Evolutionary conservation across 2,329 filamentous ascomycete species (phyloP).

Genomic region (Fusarium longipes): DNA sequence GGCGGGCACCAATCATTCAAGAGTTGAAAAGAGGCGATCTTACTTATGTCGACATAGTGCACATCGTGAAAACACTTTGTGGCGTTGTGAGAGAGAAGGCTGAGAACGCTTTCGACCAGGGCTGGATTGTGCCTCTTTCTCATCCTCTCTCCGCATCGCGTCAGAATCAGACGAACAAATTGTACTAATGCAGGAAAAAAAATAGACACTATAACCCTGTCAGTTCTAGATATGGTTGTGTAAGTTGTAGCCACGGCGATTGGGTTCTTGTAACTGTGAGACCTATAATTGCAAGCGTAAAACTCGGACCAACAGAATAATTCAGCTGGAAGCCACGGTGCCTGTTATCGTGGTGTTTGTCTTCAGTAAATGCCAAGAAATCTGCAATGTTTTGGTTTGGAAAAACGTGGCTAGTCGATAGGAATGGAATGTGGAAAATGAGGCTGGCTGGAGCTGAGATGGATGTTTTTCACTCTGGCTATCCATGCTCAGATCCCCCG

Average conservation of each 20-base stretch:
- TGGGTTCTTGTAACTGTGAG: constrained; percentile 14
- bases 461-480: neutral
- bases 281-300: neutral
- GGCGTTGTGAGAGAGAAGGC: constrained; percentile 13
- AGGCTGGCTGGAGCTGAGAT: constrained; percentile 12
- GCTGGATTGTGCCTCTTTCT: constrained; percentile 1
- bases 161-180: neutral
- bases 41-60: constrained; percentile 15
- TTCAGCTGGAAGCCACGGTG: constrained; percentile 16
- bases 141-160: neutral
- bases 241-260: neutral
- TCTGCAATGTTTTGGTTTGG: neutral
- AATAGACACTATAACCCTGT: neutral
- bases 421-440: neutral
- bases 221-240: neutral
- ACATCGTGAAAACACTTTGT: constrained; percentile 14
- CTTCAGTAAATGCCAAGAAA: neutral
- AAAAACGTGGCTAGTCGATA: neutral
- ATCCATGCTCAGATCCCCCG: neutral
- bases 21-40: constrained; percentile 7
- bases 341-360: neutral
- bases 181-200: neutral
- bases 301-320: constrained; percentile 4
- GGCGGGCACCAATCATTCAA: constrained; percentile 43
- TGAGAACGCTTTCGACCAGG: constrained; percentile 13